Evolutionary conservation across 305 asterid genomes (phyloP), one percentile per base, ranked within the genome.

Genomic region (Fraxinus dipetala): DNA sequence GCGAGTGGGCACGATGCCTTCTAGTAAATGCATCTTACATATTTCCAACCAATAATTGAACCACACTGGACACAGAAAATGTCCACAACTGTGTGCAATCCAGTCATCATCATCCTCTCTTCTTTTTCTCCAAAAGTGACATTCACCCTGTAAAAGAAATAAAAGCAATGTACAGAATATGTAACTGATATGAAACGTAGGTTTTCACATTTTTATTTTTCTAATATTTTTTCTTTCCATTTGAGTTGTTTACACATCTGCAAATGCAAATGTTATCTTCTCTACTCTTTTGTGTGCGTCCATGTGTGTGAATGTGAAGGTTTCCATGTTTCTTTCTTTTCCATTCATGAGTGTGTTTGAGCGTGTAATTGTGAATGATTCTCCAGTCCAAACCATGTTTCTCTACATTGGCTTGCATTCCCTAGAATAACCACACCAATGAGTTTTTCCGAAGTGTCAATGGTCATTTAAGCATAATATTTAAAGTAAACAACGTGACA

Each of bases 11-110:
- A 56, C 2, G 1, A 1, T 1, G 0, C 13, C 59, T 72, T 30
- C 83, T 16, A 51, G 43, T 20, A 0, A 10, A 65, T 14, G 51
- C 75, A 36, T 83, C 93, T 89, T 89, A 96, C 99, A 75, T 96
- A 96, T 94, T 89, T 94, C 98, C 98, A 96, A 87, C 98, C 99
- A 63, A 96, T 93, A 72, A 87, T 84, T 16, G 99, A 94, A 73
- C 98, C 98, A 87, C 99, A 96, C 32, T 85, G 77, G 88, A 94
- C 98, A 61, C 99, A 96, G 91, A 91, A 96, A 79, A 94, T 89
- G 87, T 96, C 99, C 13, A 91, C 95, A 18, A 92, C 99, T 11
- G 92, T 76, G 88, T 94, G 98, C 78, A 88, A 16, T 78, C 99
- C 99, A 36, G 98, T 96, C 91, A 88, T 92, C 99, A 96, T 96